Conservation (phyloP, 2,329 filamentous ascomycete species). For the Xylariaceae sp. region DNA sequence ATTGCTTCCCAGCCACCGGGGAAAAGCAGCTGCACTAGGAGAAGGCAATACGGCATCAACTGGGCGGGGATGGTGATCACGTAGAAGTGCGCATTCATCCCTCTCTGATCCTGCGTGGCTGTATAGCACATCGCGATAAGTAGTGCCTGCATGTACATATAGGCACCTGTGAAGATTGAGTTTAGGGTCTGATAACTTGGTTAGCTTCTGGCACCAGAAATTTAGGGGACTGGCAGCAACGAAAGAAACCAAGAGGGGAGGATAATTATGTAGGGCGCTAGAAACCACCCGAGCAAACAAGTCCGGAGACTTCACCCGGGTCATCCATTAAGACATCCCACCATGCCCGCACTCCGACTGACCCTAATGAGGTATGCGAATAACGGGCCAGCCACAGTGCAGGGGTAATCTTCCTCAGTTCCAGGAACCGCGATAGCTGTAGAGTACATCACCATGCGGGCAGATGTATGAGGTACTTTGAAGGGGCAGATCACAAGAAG, state of each 20-base stretch:
- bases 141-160: constrained; percentile 64
- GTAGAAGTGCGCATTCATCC: constrained; percentile 75
- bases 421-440: constrained; percentile 83
- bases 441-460: constrained; percentile 68
- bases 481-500: constrained; percentile 35
- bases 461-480: constrained; percentile 66
- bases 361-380: constrained; percentile 66
- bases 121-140: constrained; percentile 83
- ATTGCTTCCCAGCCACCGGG: constrained; percentile 56
- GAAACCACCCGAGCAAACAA: constrained; percentile 62
- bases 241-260: constrained; percentile 21
- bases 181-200: constrained; percentile 50
- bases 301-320: constrained; percentile 59
- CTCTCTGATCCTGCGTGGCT: constrained; percentile 81
- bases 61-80: constrained; percentile 83
- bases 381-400: constrained; percentile 62
- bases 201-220: constrained; percentile 22
- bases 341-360: constrained; percentile 71
- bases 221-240: constrained; percentile 4
- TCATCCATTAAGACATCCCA: constrained; percentile 75
- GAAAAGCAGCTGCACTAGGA: constrained; percentile 73
- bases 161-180: constrained; percentile 52
- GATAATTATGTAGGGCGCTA: constrained; percentile 62
- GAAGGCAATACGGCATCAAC: constrained; percentile 78
- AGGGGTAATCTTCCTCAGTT: constrained; percentile 81